phyloP scores from a whole-genome alignment of 2,329 filamentous ascomycete species.

The Fusarium ambrosium region DNA sequence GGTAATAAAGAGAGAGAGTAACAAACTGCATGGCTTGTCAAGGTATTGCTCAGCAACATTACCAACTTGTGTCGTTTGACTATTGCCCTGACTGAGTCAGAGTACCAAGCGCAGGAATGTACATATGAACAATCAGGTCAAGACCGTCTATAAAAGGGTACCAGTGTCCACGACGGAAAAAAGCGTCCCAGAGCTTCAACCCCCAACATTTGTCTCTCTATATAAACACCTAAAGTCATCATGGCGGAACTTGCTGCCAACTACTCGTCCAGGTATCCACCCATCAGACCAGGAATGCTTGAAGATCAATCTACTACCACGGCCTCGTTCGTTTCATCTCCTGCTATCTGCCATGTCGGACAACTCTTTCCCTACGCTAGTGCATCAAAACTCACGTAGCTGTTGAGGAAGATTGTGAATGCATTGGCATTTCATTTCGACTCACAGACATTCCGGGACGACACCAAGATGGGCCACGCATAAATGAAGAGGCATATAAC shows the following conservation, averaged over 20 bases:
- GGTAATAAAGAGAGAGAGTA: neutral
- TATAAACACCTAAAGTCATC: neutral
- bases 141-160: neutral
- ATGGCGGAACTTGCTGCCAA: neutral
- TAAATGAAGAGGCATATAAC: no score
- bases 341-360: neutral
- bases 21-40: neutral
- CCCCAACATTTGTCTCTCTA: neutral
- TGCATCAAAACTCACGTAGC: neutral
- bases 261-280: neutral
- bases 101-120: neutral
- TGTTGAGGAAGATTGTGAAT: neutral
- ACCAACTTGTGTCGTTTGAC: neutral
- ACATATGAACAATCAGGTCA: neutral
- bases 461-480: neutral
- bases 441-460: neutral
- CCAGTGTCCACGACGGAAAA: neutral
- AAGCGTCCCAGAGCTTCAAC: neutral
- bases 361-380: neutral
- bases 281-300: neutral
- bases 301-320: neutral
- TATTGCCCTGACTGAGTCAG: neutral
- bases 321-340: neutral
- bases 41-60: neutral
- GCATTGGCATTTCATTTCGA: neutral